These are phyloP conservation scores for Claviceps capensis DNA, from an alignment of 2,329 filamentous ascomycete genomes.

Conservation along the genomic window DNA sequence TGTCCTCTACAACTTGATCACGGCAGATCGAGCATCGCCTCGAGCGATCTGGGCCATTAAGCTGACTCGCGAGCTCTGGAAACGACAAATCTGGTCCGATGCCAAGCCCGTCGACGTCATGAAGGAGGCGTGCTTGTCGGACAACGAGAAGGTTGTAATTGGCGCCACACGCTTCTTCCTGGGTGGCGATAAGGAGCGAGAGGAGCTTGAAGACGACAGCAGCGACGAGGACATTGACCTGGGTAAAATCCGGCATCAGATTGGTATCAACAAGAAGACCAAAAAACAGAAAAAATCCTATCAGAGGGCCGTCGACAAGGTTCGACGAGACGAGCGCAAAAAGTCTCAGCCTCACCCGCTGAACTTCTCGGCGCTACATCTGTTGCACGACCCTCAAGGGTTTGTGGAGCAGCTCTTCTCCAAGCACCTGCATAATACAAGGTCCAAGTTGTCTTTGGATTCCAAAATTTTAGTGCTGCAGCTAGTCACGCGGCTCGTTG, in stretches of 20 bases:
- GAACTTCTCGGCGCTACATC: constrained; percentile 91
- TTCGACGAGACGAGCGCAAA: constrained; percentile 74
- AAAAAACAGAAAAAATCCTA: constrained; percentile 73
- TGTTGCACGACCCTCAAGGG: constrained; percentile 86
- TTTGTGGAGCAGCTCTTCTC: constrained; percentile 84
- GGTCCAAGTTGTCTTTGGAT: constrained; percentile 73
- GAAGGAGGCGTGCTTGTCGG: constrained; percentile 79
- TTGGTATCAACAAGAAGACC: constrained; percentile 90
- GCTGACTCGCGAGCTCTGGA: constrained; percentile 90
- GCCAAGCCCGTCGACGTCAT: constrained; percentile 93
- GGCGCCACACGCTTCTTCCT: constrained; percentile 90
- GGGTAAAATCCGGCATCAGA: constrained; percentile 68
- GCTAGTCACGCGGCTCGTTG: constrained; percentile 79
- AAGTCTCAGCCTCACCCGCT: constrained; percentile 77
- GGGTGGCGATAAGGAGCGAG: constrained; percentile 87
- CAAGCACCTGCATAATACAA: constrained; percentile 80
- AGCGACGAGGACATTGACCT: constrained; percentile 72
- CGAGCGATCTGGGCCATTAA: constrained; percentile 95
- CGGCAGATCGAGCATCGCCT: constrained; percentile 68
- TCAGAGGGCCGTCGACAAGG: constrained; percentile 66
- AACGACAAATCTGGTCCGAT: constrained; percentile 90
- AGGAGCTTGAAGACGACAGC: constrained; percentile 81
- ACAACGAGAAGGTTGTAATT: constrained; percentile 84
- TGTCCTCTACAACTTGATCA: constrained; percentile 81
- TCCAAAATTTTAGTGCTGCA: constrained; percentile 84